Base-by-base conservation (phyloP, 805 yeast species). In the Scheffersomyces lignosus region DNA sequence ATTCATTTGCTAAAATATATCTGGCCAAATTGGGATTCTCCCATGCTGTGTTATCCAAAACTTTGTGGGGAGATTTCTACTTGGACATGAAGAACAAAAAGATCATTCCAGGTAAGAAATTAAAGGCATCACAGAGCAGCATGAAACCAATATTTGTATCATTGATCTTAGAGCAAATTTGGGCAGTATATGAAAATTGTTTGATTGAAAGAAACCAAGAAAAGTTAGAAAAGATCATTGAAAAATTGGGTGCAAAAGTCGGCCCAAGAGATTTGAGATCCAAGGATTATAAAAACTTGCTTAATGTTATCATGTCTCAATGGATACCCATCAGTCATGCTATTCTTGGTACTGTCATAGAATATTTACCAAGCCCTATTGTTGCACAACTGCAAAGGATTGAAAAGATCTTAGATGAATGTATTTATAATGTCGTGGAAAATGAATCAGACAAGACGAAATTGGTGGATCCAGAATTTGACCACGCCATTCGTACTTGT, bases 281-380 rank as follows among this genome's bases (percentile, higher is more conserved):
- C 0, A 87, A 83, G 50, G 97, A 91, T 53, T 70, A 80, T 31
- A 81, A 79, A 43, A 70, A 66, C 37, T 60, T 88, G 30, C 57
- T 89, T 14, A 75, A 72, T 37, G 69, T 79, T 5, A 75, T 93
- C 3, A 80, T 91, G 78, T 79, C 88, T 1, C 97, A 91, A 55
- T 93, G 99, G 97, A 66, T 93, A 15, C 98, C 99, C 1, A 78
- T 93, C 4, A 84, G 97, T 16, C 82, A 86, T 26, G 87, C 98
- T 0, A 76, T 91, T 6, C 64, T 93, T 18, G 72, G 93, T 7
- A 80, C 95, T 1, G 95, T 91, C 4, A 82, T 90, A 22, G 93
- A 88, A 41, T 78, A 79, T 43, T 60, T 93, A 32, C 96, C 97
- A 0, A 84, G 95, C 5, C 99, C 99, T 1, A 51, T 73, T 4